Conservation (phyloP, 192 early-diverging fungal species). For the Rhizoclosmatium globosum region DNA sequence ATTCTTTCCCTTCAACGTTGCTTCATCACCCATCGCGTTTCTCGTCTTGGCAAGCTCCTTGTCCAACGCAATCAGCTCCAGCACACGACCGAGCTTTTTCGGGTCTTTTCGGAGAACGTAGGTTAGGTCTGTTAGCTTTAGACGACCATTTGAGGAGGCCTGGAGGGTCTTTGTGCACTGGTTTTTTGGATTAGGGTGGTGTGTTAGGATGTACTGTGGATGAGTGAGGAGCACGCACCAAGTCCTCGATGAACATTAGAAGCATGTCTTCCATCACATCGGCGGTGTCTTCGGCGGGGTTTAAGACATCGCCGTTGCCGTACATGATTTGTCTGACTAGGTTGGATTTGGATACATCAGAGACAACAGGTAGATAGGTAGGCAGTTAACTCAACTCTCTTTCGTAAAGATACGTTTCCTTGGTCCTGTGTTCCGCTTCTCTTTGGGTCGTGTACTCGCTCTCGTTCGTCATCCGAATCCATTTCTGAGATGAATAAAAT, state of each 20-base stretch:
- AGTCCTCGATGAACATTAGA: constrained; percentile 77
- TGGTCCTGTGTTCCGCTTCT: background rate
- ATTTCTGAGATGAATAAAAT: too few relatives aligned
- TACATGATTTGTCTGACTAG: constrained; percentile 75
- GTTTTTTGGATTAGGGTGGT: too few relatives aligned
- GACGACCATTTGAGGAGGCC: constrained; percentile 63
- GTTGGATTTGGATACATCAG: too few relatives aligned
- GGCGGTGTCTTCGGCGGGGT: constrained; percentile 79
- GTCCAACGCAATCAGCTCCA: constrained; percentile 80
- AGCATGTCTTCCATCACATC: constrained; percentile 85
- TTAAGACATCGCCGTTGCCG: constrained; percentile 84
- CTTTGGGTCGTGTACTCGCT: too few relatives aligned
- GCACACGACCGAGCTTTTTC: constrained; percentile 84
- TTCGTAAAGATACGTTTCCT: constrained; percentile 27
- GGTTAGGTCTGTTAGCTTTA: constrained; percentile 78
- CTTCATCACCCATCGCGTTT: constrained; percentile 47
- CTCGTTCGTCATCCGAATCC: too few relatives aligned
- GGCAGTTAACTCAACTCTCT: constrained; percentile 18
- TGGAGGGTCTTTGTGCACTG: constrained; percentile 60
- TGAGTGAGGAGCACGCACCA: constrained; percentile 58
- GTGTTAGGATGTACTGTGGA: background rate
- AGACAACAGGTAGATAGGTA: too few relatives aligned
- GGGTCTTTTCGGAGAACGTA: constrained; percentile 78
- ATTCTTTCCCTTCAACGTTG: background rate
- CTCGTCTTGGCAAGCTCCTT: constrained; percentile 79